Evolutionary conservation across 805 yeast genomes (phyloP), one percentile per base, ranked within the genome.

Genomic region (Myxozyma melibiosi): DNA sequence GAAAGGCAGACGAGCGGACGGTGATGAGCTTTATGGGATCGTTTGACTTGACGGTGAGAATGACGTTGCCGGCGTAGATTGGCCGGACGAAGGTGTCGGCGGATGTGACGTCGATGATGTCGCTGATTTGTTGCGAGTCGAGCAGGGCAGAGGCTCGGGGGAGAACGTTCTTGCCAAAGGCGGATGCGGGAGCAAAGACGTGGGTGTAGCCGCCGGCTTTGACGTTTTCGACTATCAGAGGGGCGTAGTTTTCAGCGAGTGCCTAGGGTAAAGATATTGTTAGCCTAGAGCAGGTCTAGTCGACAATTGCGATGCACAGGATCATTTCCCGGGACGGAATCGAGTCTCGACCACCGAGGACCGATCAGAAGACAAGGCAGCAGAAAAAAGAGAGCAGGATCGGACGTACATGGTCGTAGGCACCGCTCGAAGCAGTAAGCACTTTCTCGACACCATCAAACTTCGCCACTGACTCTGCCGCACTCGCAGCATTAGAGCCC

Each of bases 1-100:
- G 75, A 67, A 94, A 92, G 0, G 97, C 88, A 13, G 97, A 86
- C 1, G 90, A 78, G 75, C 98, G 83, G 9, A 88, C 83, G n/a
- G 96, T 86, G 11, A 88, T 75, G 58, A 92, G 74, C 51, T 88
- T 79, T 61, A 81, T 76, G 3, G 77, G 70, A 67, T 92, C 97
- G 24, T 71, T 76, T 24, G 89, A 77, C 71, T 84, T 81, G 48
- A 94, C 88, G 2, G 96, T 90, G 39, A 89, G 81, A 57, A 89
- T 76, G 4, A 95, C 96, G 73, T 94, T 94, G 47, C 99, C 99
- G 20, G 99, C 98, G 70, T 88, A 94, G 37, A 92, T 90, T 44
- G 98, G 97, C 72, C 98, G 85, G 37, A 86, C 84, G 73, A 92
- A 94, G 6, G 94, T 86, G 60, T 80, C 81, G 16, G 81, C 78